phyloP scores from a whole-genome alignment of 2,329 filamentous ascomycete species.

The Onygena corvina region DNA sequence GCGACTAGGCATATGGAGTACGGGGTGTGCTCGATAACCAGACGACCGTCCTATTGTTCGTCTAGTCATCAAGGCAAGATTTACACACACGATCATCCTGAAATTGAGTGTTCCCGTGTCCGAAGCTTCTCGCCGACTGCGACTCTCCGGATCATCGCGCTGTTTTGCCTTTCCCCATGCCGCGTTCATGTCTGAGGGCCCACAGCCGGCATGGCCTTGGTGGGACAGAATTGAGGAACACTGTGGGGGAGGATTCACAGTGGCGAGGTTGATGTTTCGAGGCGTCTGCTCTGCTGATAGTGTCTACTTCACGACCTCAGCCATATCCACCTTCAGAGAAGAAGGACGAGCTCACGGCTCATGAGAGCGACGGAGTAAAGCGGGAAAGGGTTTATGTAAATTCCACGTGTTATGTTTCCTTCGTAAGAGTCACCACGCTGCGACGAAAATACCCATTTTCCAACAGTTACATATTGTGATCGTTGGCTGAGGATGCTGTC shows the following conservation, averaged over 20 bases:
- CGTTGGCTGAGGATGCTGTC: too few species aligned
- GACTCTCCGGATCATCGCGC: background rate
- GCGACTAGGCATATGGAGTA: background rate
- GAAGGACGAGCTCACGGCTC: background rate
- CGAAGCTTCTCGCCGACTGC: background rate
- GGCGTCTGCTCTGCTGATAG: background rate
- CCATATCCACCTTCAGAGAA: background rate
- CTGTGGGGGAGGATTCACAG: conserved; percentile 1
- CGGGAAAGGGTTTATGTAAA: conserved; percentile 5
- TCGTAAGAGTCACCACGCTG: background rate
- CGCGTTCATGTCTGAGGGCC: conserved; percentile 1
- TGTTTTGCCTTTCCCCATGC: background rate
- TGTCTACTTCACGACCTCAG: too few species aligned
- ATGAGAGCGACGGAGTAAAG: background rate
- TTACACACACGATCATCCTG: too few species aligned
- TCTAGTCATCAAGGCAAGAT: too few species aligned
- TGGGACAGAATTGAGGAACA: background rate
- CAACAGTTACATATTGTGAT: too few species aligned
- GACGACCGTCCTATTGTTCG: too few species aligned
- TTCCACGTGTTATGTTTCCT: conserved; percentile 1
- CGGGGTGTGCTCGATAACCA: too few species aligned
- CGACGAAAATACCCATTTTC: background rate
- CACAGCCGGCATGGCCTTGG: conserved; percentile 2
- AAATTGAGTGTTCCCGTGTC: conserved; percentile 4
- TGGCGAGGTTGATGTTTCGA: background rate